Conservation (phyloP, 1,284 basidiomycete genomes). For the Ceratobasidium sp. region DNA sequence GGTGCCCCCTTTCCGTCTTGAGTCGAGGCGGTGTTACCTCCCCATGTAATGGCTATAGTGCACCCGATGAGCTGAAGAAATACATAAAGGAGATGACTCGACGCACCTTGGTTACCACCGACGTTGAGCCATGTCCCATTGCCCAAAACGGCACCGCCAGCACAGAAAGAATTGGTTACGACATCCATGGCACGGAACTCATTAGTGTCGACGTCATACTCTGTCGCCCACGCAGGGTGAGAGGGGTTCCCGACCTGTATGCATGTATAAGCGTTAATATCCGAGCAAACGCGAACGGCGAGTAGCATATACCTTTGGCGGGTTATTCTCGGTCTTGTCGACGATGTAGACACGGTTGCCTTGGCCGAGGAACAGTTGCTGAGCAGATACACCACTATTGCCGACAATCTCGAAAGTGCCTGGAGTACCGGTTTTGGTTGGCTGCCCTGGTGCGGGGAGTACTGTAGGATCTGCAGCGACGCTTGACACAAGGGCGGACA, state of each 20-base stretch:
- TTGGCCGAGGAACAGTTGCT: conserved; percentile 66
- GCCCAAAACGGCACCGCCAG: conserved; percentile 60
- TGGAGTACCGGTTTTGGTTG: conserved; percentile 34
- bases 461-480: conserved; percentile 4
- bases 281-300: conserved; percentile 48
- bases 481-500: conserved; percentile 8
- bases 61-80: background rate
- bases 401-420: conserved; percentile 44
- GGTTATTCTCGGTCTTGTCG: conserved; percentile 68
- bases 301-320: conserved; percentile 46
- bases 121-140: conserved; percentile 58
- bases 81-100: background rate
- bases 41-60: conserved; percentile 15
- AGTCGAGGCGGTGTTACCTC: conserved; percentile 47
- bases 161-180: conserved; percentile 81
- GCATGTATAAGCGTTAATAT: conserved; percentile 44
- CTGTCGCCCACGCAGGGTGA: conserved; percentile 53
- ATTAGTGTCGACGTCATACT: conserved; percentile 54
- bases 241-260: conserved; percentile 58
- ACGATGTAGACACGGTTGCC: conserved; percentile 55
- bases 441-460: conserved; percentile 22
- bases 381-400: conserved; percentile 39
- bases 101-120: conserved; percentile 64
- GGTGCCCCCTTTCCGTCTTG: conserved; percentile 24
- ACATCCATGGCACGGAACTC: conserved; percentile 65